These are phyloP conservation scores for Pseudocercospora pini-densiflorae DNA, from an alignment of 2,329 filamentous ascomycete species.

Conservation along the genomic window DNA sequence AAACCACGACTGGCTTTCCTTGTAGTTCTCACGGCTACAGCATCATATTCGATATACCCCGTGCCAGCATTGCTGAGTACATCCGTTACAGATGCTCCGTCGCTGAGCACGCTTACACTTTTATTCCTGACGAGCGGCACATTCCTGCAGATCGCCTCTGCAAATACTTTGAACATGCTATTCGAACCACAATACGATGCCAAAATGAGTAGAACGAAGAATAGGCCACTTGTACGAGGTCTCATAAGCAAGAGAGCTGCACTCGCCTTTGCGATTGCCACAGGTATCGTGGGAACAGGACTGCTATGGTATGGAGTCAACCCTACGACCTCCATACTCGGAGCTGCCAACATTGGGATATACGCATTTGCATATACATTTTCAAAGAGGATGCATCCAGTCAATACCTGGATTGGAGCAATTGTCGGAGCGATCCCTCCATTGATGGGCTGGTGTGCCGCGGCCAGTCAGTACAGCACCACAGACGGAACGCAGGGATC, in stretches of 20 bases:
- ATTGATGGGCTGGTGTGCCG: conserved; percentile 97
- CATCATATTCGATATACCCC: conserved; percentile 90
- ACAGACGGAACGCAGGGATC: conserved; percentile 28
- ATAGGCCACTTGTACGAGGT: conserved; percentile 82
- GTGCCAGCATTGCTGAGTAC: conserved; percentile 83
- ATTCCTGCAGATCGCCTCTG: conserved; percentile 83
- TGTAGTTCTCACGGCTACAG: conserved; percentile 87
- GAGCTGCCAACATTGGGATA: conserved; percentile 80
- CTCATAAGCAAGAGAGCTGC: conserved; percentile 75
- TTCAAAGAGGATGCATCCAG: conserved; percentile 79
- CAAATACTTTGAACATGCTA: conserved; percentile 96
- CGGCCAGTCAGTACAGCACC: conserved; percentile 79
- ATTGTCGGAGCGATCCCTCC: conserved; percentile 92
- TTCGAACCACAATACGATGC: conserved; percentile 91
- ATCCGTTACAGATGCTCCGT: conserved; percentile 69
- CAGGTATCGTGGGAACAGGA: conserved; percentile 70
- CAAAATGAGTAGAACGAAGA: conserved; percentile 90
- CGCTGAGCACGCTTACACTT: conserved; percentile 86
- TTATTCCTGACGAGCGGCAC: conserved; percentile 88
- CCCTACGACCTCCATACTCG: conserved; percentile 86
- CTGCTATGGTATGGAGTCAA: conserved; percentile 90
- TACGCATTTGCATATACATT: conserved; percentile 95
- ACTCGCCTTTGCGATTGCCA: conserved; percentile 75
- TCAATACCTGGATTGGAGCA: conserved; percentile 96
- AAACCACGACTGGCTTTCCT: conserved; percentile 93